A percentile compares a stretch with the other conserved stretches of the same genome.
Conservation (phyloP, 2,329 filamentous ascomycete genomes). For the Lasiodiplodia citricola region DNA sequence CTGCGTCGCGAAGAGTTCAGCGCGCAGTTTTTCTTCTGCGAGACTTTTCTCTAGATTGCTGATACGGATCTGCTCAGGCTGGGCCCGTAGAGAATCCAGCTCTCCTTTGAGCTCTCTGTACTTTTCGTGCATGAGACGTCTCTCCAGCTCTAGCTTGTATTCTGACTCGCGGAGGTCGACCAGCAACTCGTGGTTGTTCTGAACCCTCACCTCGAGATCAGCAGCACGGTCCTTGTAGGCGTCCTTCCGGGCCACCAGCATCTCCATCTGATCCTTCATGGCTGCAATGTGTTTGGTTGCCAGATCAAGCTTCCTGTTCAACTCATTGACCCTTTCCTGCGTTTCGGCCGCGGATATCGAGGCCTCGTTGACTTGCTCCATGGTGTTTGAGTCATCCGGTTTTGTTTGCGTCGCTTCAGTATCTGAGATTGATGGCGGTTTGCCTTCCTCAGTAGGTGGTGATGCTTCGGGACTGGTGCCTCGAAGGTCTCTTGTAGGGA, state of each 20-base stretch:
- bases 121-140: conserved; percentile 10
- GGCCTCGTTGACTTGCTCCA: neutral
- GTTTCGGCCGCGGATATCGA: conserved; percentile 5
- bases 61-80: conserved; percentile 34
- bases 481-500: neutral
- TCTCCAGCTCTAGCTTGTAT: conserved; percentile 23
- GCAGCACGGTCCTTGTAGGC: conserved; percentile 25
- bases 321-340: conserved; percentile 27
- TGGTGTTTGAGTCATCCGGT: neutral
- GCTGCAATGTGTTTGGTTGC: conserved; percentile 33
- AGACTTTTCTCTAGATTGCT: conserved; percentile 34
- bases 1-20: neutral
- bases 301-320: conserved; percentile 36
- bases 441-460: neutral
- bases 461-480: neutral
- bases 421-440: neutral
- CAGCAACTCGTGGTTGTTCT: conserved; percentile 15
- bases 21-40: conserved; percentile 3
- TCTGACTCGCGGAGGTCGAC: conserved; percentile 23
- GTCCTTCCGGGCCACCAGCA: conserved; percentile 17
- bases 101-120: conserved; percentile 9
- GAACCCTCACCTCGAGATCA: conserved; percentile 17
- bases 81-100: conserved; percentile 23
- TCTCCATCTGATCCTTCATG: conserved; percentile 24
- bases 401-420: neutral